Evolutionary conservation across 345 rosid genomes (phyloP), one percentile per base, ranked within the genome.

Genomic region (Turritis glabra): DNA sequence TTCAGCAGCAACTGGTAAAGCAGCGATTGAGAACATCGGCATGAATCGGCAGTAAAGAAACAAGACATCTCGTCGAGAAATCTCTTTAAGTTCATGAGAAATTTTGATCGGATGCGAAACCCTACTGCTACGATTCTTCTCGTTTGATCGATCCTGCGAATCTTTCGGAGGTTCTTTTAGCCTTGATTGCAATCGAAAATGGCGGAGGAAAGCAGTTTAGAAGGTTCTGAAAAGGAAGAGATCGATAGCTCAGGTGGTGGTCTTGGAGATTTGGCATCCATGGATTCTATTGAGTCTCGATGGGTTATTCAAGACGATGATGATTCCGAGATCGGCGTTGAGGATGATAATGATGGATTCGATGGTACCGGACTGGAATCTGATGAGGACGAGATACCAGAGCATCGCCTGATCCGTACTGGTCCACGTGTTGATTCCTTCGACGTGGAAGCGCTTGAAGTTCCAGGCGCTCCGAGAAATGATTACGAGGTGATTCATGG

Each of bases 231-330:
- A 32, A 69, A 85, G 67, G 85, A 81, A 7, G 97, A 85, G 71
- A 78, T 67, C 68, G 83, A 51, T 61, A 85, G 88, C 57, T 71
- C 68, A 64, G 67, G 62, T 30, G 65, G 32, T 67, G 80, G 80
- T 41, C n/a, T 65, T 23, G 81, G 58, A 18, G 81, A 85, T 50
- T 40, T 84, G 59, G 82, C 76, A 14, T 95, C 97, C 18, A 77
- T 89, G 82, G 97, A 91, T 81, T 92, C 96, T 11, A 37, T 77
- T 41, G 99, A 90, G 77, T 95, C 97, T 56, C 89, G 97, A 6
- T 95, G 99, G 99, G 98, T 95, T 46, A 90, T 85, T 73, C 97
- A 86, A 68, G 90, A 89, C 63, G 97, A 89, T 40, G 98, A 93
- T 15, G 96, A 85, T 48, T 89, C 93, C 46, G 86, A 85, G 67